Conservation (phyloP, 805 yeast species). For the Wickerhamomyces bovis region DNA sequence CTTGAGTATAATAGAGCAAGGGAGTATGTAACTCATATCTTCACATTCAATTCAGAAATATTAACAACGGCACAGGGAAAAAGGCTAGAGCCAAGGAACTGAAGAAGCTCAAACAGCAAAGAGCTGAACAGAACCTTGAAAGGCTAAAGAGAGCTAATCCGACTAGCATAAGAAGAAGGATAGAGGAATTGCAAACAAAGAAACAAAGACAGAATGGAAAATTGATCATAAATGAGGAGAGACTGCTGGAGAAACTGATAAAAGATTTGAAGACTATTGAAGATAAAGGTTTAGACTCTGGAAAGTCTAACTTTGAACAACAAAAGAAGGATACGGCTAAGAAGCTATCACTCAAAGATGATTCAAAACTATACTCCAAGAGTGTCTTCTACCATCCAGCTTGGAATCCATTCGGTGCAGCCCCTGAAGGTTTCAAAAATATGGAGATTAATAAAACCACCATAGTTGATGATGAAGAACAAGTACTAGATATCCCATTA, state of each 20-base stretch:
- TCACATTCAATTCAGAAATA: not conserved
- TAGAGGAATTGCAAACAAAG: constrained; percentile 21
- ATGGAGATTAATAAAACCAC: constrained; percentile 2
- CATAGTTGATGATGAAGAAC: constrained; percentile 15
- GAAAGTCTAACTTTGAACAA: not conserved
- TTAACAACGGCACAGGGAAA: constrained; percentile 15
- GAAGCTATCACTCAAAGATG: too few species aligned
- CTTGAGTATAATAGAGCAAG: not conserved
- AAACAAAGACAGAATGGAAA: constrained; percentile 31
- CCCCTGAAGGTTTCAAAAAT: constrained; percentile 33
- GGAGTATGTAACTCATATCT: not conserved
- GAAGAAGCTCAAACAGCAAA: constrained; percentile 21
- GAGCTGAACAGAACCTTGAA: constrained; percentile 17
- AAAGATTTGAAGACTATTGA: constrained; percentile 36
- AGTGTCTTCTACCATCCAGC: constrained; percentile 63
- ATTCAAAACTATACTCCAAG: constrained; percentile 33
- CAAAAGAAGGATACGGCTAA: not conserved
- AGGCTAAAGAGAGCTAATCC: constrained; percentile 23
- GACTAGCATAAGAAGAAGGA: constrained; percentile 13
- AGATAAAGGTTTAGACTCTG: not conserved
- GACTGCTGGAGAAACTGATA: constrained; percentile 28
- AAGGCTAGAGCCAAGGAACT: constrained; percentile 23
- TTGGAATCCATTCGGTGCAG: constrained; percentile 54
- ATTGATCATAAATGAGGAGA: constrained; percentile 26
- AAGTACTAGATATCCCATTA: constrained; percentile 21